Base-by-base conservation (phyloP, 768 basidiomycete species). In the Tremella mesenterica region DNA sequence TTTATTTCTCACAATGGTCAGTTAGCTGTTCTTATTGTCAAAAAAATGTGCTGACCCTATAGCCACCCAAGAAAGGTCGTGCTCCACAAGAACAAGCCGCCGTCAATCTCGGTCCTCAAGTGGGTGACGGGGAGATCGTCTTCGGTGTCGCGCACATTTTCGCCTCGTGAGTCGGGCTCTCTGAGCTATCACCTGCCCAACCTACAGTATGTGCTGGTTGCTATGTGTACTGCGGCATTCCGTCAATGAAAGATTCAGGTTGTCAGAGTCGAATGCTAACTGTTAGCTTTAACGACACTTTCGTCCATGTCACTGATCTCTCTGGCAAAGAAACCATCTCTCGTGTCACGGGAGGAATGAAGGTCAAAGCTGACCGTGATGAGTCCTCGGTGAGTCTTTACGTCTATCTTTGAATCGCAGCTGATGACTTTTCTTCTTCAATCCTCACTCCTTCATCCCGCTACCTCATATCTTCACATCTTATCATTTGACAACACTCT, bases 341-440 rank as follows among this genome's bases (percentile, higher is more conserved):
- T 66, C 89, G 95, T 72, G 90, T 96, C 59, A 97, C 95, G 63
- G 92, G 92, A 75, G 95, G 95, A 57, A 97, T 97, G 95, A 97
- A 97, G 80, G 95, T 99, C 78, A 99, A 97, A 80, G 95, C 93
- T 12, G 95, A 99, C 77, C 86, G 95, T 77, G 95, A 99, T 78
- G 95, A 99, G 78, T 96, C 91, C 36, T 96, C 92, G 88, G 95
- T 71, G 53, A 61, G 69, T 65, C 18, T 18, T 3, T 4, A n/a
- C 4, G 29, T 29, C 26, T 4, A 5, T 29, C 20, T 28, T n/a
- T 30, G 38, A n/a, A 52, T 14, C 23, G 38, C 38, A 43, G 38
- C 28, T 44, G 50, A 23, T 43, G 25, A 25, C 50, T 13, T 55
- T 56, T 60, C 46, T 45, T 31, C 52, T 52, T 28, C 38, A 14